Percentiles rank a stretch among this genome's conserved stretches.
Conservation (phyloP, 192 early-diverging fungal genomes). For the Coemansia sp. region DNA sequence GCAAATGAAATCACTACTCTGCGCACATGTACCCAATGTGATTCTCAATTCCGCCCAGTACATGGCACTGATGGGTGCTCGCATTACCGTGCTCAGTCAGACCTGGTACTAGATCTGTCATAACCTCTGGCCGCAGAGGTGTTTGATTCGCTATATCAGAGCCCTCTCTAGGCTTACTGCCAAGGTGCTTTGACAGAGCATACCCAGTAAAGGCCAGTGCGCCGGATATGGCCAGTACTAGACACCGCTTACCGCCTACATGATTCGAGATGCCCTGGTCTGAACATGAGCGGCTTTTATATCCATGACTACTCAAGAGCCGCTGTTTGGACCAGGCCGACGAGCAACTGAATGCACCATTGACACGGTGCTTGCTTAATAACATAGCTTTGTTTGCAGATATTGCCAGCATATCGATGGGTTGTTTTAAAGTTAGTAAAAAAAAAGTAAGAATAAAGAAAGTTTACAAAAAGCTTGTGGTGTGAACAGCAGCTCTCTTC, state of each 20-base stretch:
- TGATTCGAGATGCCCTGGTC: background rate
- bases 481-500: background rate
- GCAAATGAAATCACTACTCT: conserved; percentile 11
- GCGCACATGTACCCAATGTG: conserved; percentile 46
- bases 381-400: background rate
- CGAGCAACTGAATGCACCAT: background rate
- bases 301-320: background rate
- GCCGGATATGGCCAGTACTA: background rate
- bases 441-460: background rate
- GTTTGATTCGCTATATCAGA: background rate
- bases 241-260: background rate
- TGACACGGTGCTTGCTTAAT: background rate
- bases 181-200: background rate
- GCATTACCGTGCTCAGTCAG: background rate
- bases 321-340: background rate
- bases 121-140: background rate
- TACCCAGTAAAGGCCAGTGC: background rate
- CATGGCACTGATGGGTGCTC: background rate
- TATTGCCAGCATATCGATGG: background rate
- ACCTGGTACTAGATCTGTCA: background rate
- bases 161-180: background rate
- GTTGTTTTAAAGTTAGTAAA: background rate
- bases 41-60: conserved; percentile 45
- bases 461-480: background rate
- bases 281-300: background rate